Base-by-base conservation (phyloP, 2,329 filamentous ascomycete species). In the Coniosporium tulheliwenetii region DNA sequence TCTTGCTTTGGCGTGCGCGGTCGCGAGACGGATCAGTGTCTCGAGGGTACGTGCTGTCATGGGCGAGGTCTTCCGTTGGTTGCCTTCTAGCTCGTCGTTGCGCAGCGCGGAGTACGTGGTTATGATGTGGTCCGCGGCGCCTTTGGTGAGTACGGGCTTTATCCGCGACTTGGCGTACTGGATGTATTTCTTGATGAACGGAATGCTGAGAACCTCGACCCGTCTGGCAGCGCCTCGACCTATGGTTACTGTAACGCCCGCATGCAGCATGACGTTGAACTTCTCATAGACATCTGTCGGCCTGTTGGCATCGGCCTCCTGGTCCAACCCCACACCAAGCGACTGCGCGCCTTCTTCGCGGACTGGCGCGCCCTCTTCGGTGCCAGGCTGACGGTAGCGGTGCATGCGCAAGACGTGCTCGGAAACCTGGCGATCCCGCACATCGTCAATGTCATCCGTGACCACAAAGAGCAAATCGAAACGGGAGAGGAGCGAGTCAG, bases 171-270 rank as follows among this genome's bases (percentile, higher is more conserved):
- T 98, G 48, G 91, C 86, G 60, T 98, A 98, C 57, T 98, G 91
- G 37, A 98, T 93, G 61, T 95, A 98, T 64, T 98, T 98, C 67
- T 98, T 98, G 69, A 98, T 86, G 63, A 98, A 98, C 0, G 87
- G 84, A 45, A 98, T 95, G 63, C 84, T 93, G 41, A 98, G 69
- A 10, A 98, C 84, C 58, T 95, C 86, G 5, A 83, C 76, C 48
- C 81, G 81, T 59, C 83, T 82, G 50, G 76, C 77, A 19, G 79
- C 66, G 9, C 84, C 83, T 33, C 85, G 75, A 8, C 82, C 81
- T 10, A 79, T 71, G 3, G 79, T 85, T 12, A 85, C 63, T 5
- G 79, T 85, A 37, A 95, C 85, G 45, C 91, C 91, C 8, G 86
- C 83, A 56, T 98, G 91, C 35, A 98, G 73, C 85, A 96, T 93